Conservation (phyloP, 2,329 filamentous ascomycete genomes). For the Claviceps digitariae region DNA sequence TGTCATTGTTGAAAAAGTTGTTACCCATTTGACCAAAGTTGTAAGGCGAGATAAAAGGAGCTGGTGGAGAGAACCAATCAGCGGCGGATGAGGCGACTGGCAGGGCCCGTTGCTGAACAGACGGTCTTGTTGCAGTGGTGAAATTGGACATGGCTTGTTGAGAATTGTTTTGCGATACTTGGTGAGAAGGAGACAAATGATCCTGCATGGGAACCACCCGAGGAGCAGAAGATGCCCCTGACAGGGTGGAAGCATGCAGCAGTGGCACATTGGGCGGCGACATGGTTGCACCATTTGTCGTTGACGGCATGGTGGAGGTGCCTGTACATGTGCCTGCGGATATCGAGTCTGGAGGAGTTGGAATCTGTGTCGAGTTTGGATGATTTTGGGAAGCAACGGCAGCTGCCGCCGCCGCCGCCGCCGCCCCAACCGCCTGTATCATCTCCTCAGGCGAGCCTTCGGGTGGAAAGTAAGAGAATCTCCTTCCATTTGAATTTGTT, state of each 20-base stretch:
- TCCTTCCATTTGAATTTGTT: constrained; percentile 38
- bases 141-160: constrained; percentile 6
- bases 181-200: constrained; percentile 20
- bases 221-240: constrained; percentile 15
- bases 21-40: constrained; percentile 29
- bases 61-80: constrained; percentile 41
- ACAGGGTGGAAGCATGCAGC: constrained; percentile 12
- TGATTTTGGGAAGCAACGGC: constrained; percentile 16
- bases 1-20: constrained; percentile 26
- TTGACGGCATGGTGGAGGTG: constrained; percentile 14
- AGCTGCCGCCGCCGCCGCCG: constrained; percentile 17
- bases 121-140: constrained; percentile 22
- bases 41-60: constrained; percentile 40
- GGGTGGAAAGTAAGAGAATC: constrained; percentile 52
- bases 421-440: constrained; percentile 12
- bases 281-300: constrained; percentile 18
- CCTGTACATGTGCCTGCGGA: constrained; percentile 5
- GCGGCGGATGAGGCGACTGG: constrained; percentile 27
- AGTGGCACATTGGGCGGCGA: constrained; percentile 26
- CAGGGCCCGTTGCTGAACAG: constrained; percentile 29
- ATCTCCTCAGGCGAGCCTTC: constrained; percentile 27
- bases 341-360: constrained; percentile 32
- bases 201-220: constrained; percentile 13
- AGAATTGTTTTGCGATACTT: constrained; percentile 9
- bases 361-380: constrained; percentile 21